Conservation (phyloP, 2,329 filamentous ascomycete genomes). For the Cladosporium sp. region DNA sequence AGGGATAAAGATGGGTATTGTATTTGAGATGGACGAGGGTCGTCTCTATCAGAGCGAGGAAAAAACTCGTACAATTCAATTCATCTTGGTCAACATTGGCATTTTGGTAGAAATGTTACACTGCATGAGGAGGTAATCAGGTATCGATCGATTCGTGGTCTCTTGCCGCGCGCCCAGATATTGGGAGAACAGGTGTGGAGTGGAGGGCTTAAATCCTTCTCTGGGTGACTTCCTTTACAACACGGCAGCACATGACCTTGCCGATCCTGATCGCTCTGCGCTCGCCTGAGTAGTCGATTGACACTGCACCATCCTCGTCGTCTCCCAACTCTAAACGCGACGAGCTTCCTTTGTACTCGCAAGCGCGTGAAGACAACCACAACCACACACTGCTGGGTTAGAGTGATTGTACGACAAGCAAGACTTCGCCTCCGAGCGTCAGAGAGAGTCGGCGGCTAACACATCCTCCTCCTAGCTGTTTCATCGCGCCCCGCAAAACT, state of each 20-base stretch:
- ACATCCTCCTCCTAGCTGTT: slow-evolving; percentile 7
- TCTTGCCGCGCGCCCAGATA: not conserved
- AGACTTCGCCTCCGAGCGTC: not conserved
- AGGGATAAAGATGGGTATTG: not conserved
- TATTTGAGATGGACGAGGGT: not conserved
- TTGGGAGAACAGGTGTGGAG: not conserved
- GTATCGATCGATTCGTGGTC: not conserved
- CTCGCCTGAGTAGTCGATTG: not conserved
- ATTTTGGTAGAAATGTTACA: too few species aligned
- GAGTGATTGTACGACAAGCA: not conserved
- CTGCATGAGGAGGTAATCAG: not conserved
- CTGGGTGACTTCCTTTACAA: not conserved
- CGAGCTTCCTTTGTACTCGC: not conserved
- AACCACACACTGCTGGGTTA: not conserved
- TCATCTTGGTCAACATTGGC: too few species aligned
- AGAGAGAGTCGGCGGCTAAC: not conserved
- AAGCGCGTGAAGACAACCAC: not conserved
- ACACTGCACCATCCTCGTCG: not conserved
- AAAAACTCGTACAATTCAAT: too few species aligned
- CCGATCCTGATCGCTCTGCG: slow-evolving; percentile 3
- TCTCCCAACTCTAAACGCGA: not conserved
- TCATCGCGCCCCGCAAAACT: slow-evolving; percentile 13
- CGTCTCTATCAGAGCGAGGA: not conserved
- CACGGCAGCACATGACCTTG: slow-evolving; percentile 11
- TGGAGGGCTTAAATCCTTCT: not conserved